Evolutionary conservation across 352 stramenopile species (phyloP).

Genomic region (Pythium oligandrum): DNA sequence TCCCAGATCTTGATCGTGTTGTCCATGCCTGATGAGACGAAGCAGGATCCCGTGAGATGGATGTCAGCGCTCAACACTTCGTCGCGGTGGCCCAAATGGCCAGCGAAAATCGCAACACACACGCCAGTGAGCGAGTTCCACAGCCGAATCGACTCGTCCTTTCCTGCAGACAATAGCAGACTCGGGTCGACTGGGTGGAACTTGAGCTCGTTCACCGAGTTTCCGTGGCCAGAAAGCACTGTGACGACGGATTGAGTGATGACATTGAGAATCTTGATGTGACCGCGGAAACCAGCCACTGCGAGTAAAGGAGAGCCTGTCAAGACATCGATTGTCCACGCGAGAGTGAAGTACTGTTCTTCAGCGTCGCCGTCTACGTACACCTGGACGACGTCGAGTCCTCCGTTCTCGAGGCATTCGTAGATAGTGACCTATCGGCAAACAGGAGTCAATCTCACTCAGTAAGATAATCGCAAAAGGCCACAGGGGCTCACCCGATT

Average conservation of each 20-base stretch:
- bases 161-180: conserved; percentile 87
- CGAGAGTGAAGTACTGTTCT: conserved; percentile 74
- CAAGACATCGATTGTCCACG: conserved; percentile 74
- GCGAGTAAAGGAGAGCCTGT: conserved; percentile 67
- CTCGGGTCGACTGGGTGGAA: conserved; percentile 87
- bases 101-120: conserved; percentile 91
- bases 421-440: conserved; percentile 58
- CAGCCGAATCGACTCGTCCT: conserved; percentile 90
- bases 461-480: neutral
- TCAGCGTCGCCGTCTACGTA: conserved; percentile 75
- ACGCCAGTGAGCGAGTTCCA: conserved; percentile 89
- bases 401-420: conserved; percentile 68
- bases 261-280: conserved; percentile 85
- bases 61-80: conserved; percentile 88
- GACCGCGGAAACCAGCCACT: conserved; percentile 56
- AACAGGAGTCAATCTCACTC: neutral
- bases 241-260: conserved; percentile 73
- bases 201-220: conserved; percentile 91
- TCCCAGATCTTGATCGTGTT: conserved; percentile 95
- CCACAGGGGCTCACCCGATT: conserved; percentile 42
- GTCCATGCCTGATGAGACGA: conserved; percentile 90
- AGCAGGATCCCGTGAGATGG: conserved; percentile 85
- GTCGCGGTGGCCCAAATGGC: conserved; percentile 87
- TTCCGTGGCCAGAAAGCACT: conserved; percentile 85
- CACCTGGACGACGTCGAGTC: conserved; percentile 73